A percentile compares a stretch with the other conserved stretches of the same genome.
Evolutionary conservation across 2,329 filamentous ascomycete genomes (phyloP).

Genomic region (Kalaharituber pfeilii): DNA sequence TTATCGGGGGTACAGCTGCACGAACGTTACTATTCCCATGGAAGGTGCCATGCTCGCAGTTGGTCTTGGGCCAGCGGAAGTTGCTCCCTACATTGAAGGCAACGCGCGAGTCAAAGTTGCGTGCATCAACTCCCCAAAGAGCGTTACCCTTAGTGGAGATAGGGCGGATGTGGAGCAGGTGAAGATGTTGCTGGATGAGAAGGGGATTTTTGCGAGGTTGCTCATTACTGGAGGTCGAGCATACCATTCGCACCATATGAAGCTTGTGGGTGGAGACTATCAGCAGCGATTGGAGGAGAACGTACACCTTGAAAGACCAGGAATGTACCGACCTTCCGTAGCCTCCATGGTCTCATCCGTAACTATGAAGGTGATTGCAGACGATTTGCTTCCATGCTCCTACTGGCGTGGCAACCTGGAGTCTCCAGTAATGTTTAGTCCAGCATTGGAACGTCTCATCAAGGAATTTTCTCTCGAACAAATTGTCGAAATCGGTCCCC

Average conservation of each 20-base stretch:
- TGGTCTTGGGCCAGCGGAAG: constrained; percentile 25
- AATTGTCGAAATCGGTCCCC: constrained; percentile 18
- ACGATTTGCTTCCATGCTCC: constrained; percentile 18
- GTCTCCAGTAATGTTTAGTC: constrained; percentile 27
- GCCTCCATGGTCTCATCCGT: constrained; percentile 16
- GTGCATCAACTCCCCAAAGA: constrained; percentile 9
- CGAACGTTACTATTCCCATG: too few relatives aligned
- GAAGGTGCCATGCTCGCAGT: constrained; percentile 26
- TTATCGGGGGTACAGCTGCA: too few relatives aligned
- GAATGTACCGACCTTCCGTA: not conserved
- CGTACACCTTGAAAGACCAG: constrained; percentile 2
- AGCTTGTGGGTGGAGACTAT: constrained; percentile 25
- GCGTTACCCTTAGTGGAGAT: constrained; percentile 8
- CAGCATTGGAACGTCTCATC: constrained; percentile 14
- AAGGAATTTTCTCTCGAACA: not conserved
- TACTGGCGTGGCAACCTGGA: constrained; percentile 26
- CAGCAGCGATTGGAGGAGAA: not conserved
- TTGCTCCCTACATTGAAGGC: constrained; percentile 17
- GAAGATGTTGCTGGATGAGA: constrained; percentile 18
- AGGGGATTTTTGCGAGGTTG: constrained; percentile 23
- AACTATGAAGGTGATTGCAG: constrained; percentile 17
- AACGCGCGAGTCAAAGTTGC: constrained; percentile 24
- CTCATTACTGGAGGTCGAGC: constrained; percentile 29
- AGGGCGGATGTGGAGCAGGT: constrained; percentile 22
- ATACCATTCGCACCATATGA: constrained; percentile 32